Base-by-base conservation (phyloP, 192 early-diverging fungal species). In the Gryganskiella cystojenkinii region DNA sequence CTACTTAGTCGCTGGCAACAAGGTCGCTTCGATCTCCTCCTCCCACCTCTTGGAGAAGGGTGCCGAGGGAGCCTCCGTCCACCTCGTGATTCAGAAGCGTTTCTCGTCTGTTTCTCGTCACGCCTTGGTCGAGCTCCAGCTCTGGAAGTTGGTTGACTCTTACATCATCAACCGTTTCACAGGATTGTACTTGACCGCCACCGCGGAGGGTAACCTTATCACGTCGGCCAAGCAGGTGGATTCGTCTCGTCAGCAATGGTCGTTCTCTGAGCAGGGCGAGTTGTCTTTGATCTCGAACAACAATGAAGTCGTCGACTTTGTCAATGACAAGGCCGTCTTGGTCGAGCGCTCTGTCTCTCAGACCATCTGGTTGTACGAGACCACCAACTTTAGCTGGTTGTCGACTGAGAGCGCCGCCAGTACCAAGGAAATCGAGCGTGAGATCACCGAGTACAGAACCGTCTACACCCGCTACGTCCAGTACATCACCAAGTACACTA, bases 381-480 rank as follows among this genome's bases (percentile, higher is more conserved):
- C 52, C 15, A 34, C 61, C 42, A 46, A 56, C 17, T 54, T 66
- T 52, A 57, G 7, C 52, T 76, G 72, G 72, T 15, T 76, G 43
- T 51, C 57, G 7, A 46, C 72, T 35, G 17, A 61, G 50, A 44
- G 42, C 17, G 44, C 50, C 28, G 46, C 52, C 22, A 60, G 67
- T 51, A 19, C 56, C 54, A 65, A 58, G 34, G 30, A 52, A 3
- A 63, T 68, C 43, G 51, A 76, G 30, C 44, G 57, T 17, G 72
- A 76, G 50, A 27, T 76, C 17, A 68, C 72, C 33, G 64, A 76
- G 65, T 76, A 76, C 65, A 61, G 42, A n/a, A 76, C 72, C 44
- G 65, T 76, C 49, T 76, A 76, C 65, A 76, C 72, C 28, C 72
- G 72, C 35, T 76, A 76, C 47, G 53, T 76, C 58, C 50, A 67